Base-by-base conservation (phyloP, 2,329 filamentous ascomycete species). In the Calonectria pauciramosa region DNA sequence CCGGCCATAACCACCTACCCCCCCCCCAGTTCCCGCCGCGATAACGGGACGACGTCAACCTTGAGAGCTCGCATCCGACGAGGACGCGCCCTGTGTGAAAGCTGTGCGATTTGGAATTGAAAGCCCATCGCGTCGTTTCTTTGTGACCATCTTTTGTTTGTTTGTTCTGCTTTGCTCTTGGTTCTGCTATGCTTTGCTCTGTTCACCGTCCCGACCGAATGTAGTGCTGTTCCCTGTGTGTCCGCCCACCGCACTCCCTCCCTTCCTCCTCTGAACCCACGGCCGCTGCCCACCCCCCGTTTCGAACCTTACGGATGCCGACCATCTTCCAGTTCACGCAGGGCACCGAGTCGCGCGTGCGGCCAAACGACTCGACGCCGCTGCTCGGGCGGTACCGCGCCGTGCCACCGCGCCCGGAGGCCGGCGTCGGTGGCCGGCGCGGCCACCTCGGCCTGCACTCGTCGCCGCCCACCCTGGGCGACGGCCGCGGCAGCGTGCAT, bases 321-420 rank as follows among this genome's bases (percentile, higher is more conserved):
- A 88, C 89, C 81, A 92, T 93, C 87, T 93, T 94, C 85, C 88
- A 90, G 82, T 94, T 94, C 85, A 92, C 92, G 76, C 91, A 92
- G 81, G 92, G 92, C 83, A 89, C 86, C 80, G 92, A 93, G 85
- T 89, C 91, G 76, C 88, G 87, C 79, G 85, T 87, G 74, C 87
- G 87, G 66, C 87, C 87, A 72, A 86, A 86, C 78, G 89, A 93
- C 80, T 86, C 90, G 52, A 90, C 91, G 23, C 91, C 92, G 30
- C 85, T 93, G 11, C 89, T 93, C 2, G 92, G 92, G 75, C 90
- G 92, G 49, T 94, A 92, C 84, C 91, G 92, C 75, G 92, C 92
- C 73, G 91, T 93, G 23, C 91, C 90, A 10, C 85, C 87, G 32
- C 85, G 85, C 30, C 83, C 81, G 64, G 82, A 82, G 16, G 70